phyloP scores from a whole-genome alignment of 2,329 filamentous ascomycete genomes.

The Penicillium hordei region DNA sequence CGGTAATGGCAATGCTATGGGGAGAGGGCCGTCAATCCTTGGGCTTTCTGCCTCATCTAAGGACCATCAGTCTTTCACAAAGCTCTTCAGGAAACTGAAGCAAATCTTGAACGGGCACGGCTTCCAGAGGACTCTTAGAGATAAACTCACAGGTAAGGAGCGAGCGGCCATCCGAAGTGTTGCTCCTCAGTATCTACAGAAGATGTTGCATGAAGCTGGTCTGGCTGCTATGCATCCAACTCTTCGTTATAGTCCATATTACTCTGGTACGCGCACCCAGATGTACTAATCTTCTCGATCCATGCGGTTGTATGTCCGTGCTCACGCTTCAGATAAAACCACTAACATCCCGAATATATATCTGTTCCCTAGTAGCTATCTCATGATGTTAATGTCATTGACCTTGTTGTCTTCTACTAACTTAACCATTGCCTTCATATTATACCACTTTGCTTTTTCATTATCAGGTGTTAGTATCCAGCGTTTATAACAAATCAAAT shows the following conservation, averaged over 20 bases:
- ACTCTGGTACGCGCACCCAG: background rate
- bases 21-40: background rate
- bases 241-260: background rate
- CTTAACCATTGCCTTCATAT: background rate
- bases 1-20: background rate
- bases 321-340: background rate
- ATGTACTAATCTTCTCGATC: background rate
- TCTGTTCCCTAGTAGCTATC: background rate
- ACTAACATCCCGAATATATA: background rate
- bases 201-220: background rate
- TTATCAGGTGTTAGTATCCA: background rate
- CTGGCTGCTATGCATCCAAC: background rate
- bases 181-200: background rate
- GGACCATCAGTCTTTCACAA: background rate
- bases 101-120: background rate
- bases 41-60: background rate
- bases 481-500: background rate
- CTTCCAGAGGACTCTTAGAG: background rate
- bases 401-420: background rate
- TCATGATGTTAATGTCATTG: background rate
- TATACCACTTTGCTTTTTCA: background rate
- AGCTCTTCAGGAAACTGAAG: background rate
- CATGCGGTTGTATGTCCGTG: background rate
- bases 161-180: slow-evolving; percentile 1
- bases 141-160: background rate